Conservation (phyloP, 148 eudicot genomes). For the Amaranthus cruentus region DNA sequence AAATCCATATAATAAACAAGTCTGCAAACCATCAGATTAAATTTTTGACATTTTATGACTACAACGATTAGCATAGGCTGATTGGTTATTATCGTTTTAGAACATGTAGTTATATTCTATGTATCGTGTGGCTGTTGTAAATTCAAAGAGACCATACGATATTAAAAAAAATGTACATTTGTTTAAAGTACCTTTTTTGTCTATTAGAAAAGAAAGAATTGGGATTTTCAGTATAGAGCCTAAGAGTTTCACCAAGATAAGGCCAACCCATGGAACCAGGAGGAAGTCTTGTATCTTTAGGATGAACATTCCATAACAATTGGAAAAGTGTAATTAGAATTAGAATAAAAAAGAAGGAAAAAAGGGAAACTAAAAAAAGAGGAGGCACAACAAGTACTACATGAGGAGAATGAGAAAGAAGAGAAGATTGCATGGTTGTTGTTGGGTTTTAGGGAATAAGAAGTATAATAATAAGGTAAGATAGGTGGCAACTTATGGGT, state of each 20-base stretch:
- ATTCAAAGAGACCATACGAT: no score
- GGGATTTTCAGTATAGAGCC: conserved; percentile 78
- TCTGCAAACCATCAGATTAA: no score
- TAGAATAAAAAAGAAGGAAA: conserved; percentile 12
- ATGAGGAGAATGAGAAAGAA: conserved; percentile 9
- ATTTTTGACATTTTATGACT: no score
- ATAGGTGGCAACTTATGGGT: conserved; percentile 16
- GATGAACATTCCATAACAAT: conserved; percentile 24
- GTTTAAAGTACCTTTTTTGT: conserved; percentile 39
- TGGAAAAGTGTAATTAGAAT: conserved; percentile 16
- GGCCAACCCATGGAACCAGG: conserved; percentile 98
- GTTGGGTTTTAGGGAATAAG: not conserved
- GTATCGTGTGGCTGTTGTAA: no score
- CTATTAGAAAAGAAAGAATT: conserved; percentile 69
- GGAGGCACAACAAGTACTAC: not conserved
- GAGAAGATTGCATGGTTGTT: conserved; percentile 20
- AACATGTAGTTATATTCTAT: no score
- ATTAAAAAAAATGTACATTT: no score
- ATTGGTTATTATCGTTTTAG: no score
- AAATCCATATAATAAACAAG: not conserved
- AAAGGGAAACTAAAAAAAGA: conserved; percentile 4
- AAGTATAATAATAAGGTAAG: not conserved
- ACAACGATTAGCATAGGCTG: no score
- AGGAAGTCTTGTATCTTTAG: conserved; percentile 35
- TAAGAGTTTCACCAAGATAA: conserved; percentile 86